These are phyloP conservation scores for Phascolomyces articulosus DNA, from an alignment of 371 early-diverging fungal species.

Conservation along the genomic window DNA sequence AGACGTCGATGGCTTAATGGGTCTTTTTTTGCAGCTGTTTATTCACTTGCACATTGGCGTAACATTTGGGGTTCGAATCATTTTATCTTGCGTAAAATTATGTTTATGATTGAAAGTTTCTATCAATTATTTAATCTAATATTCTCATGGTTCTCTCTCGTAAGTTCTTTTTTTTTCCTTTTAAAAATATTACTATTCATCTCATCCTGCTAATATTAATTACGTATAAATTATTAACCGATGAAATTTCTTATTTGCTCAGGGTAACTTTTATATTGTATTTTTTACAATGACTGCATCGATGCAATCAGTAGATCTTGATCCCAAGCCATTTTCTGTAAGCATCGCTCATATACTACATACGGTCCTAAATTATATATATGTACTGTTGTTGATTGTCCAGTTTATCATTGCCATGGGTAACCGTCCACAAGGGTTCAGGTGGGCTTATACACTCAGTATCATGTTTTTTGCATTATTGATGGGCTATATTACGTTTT, in stretches of 20 bases:
- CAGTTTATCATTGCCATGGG: constrained; percentile 80
- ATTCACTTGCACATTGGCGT: constrained; percentile 78
- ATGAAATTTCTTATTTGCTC: constrained; percentile 12
- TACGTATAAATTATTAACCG: constrained; percentile 30
- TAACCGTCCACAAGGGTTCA: constrained; percentile 83
- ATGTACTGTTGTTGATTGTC: constrained; percentile 62
- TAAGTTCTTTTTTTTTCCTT: constrained; percentile 43
- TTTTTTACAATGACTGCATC: constrained; percentile 69
- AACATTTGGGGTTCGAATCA: constrained; percentile 78
- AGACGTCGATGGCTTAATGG: constrained; percentile 93
- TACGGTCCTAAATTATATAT: constrained; percentile 57
- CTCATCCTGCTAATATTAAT: constrained; percentile 16
- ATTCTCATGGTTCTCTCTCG: constrained; percentile 80
- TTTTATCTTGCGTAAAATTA: constrained; percentile 59
- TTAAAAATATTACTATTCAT: background rate
- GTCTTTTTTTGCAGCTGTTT: constrained; percentile 92
- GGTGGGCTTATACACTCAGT: constrained; percentile 65
- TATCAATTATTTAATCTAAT: constrained; percentile 73
- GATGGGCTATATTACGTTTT: constrained; percentile 67
- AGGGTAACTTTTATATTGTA: constrained; percentile 79
- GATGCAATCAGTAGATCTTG: constrained; percentile 19
- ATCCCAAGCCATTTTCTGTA: constrained; percentile 54
- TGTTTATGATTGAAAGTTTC: constrained; percentile 71
- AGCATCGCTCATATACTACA: constrained; percentile 41
- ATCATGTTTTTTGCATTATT: constrained; percentile 51